A percentile compares a stretch with the other conserved stretches of the same genome.
These are phyloP conservation scores for Pichia sp. DNA, from an alignment of 1,139 yeast genomes.

Conservation along the genomic window DNA sequence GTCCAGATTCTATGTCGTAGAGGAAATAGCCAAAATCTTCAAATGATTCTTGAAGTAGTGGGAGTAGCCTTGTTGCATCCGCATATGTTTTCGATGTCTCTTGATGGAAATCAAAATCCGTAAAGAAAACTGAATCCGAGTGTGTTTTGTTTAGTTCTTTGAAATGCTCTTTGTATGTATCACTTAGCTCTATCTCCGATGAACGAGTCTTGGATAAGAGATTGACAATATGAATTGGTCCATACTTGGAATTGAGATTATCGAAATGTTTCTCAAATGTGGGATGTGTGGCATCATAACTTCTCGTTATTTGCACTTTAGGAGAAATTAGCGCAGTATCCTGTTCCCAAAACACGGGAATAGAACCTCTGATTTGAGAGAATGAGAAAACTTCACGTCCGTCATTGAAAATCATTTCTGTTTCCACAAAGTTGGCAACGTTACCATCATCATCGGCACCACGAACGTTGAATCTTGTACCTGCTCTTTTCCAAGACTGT, in stretches of 20 bases:
- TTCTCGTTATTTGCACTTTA: conserved; percentile 81
- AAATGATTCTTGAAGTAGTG: conserved; percentile 55
- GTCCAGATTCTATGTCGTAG: conserved; percentile 44
- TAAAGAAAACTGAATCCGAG: conserved; percentile 49
- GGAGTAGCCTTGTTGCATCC: conserved; percentile 68
- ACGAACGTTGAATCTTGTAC: conserved; percentile 87
- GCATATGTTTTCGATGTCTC: conserved; percentile 86
- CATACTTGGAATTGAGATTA: conserved; percentile 63
- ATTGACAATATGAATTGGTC: conserved; percentile 81
- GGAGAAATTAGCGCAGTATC: conserved; percentile 78
- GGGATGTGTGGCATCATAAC: conserved; percentile 88
- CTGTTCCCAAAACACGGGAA: conserved; percentile 98
- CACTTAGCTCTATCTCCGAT: conserved; percentile 66
- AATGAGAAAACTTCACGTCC: conserved; percentile 62
- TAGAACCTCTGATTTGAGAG: conserved; percentile 87
- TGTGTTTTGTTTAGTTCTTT: conserved; percentile 23
- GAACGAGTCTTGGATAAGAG: conserved; percentile 66
- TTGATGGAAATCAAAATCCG: conserved; percentile 89
- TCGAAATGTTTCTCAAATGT: conserved; percentile 79
- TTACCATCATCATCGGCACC: conserved; percentile 95
- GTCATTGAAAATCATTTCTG: conserved; percentile 68
- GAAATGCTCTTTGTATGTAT: conserved; percentile 57
- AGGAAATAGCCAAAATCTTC: conserved; percentile 77
- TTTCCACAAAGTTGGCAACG: conserved; percentile 95
- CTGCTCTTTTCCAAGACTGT: conserved; percentile 95